phyloP scores from a whole-genome alignment of 768 basidiomycete genomes.

The Trametes sanguinea region DNA sequence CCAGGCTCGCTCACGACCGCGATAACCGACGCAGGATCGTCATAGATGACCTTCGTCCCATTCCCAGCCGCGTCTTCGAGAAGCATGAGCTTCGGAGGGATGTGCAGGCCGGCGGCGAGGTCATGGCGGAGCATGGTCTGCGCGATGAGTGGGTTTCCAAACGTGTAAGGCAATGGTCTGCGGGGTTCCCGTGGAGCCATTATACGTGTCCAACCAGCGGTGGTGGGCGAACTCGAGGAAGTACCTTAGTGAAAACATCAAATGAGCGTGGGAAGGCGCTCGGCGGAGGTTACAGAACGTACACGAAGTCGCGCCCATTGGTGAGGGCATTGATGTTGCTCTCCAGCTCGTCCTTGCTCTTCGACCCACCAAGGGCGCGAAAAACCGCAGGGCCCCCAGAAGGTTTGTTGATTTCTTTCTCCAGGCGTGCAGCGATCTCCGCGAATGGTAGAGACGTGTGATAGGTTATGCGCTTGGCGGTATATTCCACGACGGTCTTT shows the following conservation, averaged over 20 bases:
- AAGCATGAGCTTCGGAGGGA: slow-evolving; percentile 50
- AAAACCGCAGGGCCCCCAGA: slow-evolving; percentile 33
- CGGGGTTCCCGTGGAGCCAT: slow-evolving; percentile 8
- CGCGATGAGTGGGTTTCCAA: slow-evolving; percentile 56
- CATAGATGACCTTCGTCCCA: slow-evolving; percentile 48
- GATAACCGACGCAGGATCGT: slow-evolving; percentile 51
- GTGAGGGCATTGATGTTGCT: slow-evolving; percentile 34
- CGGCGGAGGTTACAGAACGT: slow-evolving; percentile 22
- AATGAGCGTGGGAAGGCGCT: not conserved
- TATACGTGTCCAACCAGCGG: slow-evolving; percentile 17
- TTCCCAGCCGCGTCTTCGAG: slow-evolving; percentile 39
- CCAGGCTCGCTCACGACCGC: slow-evolving; percentile 30
- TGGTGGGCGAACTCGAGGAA: slow-evolving; percentile 16
- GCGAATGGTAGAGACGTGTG: slow-evolving; percentile 42
- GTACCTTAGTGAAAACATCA: slow-evolving; percentile 4
- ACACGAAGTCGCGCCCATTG: slow-evolving; percentile 48
- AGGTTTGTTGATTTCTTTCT: slow-evolving; percentile 44
- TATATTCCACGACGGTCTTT: slow-evolving; percentile 29
- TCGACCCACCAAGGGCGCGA: slow-evolving; percentile 22
- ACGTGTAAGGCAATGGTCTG: slow-evolving; percentile 44
- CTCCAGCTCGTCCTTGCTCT: slow-evolving; percentile 42
- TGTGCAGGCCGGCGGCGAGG: slow-evolving; percentile 41
- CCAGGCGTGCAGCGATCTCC: slow-evolving; percentile 48
- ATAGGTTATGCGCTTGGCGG: slow-evolving; percentile 45
- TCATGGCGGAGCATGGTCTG: slow-evolving; percentile 46